Percentiles rank a stretch among this genome's conserved stretches.
Evolutionary conservation across 1,284 basidiomycete species (phyloP).

Genomic region (Microbotryum saponariae): DNA sequence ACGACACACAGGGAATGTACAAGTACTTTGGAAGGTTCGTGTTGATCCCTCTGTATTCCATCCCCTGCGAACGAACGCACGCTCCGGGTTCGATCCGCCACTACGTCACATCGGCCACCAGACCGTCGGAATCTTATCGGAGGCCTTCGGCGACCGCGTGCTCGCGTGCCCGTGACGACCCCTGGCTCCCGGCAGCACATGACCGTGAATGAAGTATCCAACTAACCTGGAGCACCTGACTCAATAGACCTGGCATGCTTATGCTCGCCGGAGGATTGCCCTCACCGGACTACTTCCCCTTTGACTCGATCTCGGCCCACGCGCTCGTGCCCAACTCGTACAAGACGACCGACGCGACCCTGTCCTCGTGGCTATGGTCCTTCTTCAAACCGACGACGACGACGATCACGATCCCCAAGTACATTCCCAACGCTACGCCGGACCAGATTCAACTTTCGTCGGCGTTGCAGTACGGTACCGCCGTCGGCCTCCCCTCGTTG

Average conservation of each 20-base stretch:
- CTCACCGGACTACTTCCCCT: constrained; percentile 45
- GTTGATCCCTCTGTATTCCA: neutral
- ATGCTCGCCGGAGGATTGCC: constrained; percentile 54
- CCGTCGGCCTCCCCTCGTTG: constrained; percentile 52
- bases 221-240: too few relatives aligned
- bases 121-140: too few relatives aligned
- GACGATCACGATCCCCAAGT: constrained; percentile 56
- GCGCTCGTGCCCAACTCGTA: constrained; percentile 44
- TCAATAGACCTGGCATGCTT: constrained; percentile 20
- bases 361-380: constrained; percentile 54
- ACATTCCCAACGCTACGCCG: constrained; percentile 36
- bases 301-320: constrained; percentile 52
- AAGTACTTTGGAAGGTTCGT: constrained; percentile 47
- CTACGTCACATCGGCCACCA: too few relatives aligned
- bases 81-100: neutral
- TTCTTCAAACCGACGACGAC: constrained; percentile 54
- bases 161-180: neutral
- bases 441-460: constrained; percentile 54
- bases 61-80: neutral
- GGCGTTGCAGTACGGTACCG: constrained; percentile 64
- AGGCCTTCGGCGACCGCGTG: too few relatives aligned
- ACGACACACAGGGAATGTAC: constrained; percentile 40
- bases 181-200: too few relatives aligned
- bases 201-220: too few relatives aligned
- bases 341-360: constrained; percentile 34